phyloP scores from a whole-genome alignment of 2,329 filamentous ascomycete species.

The Cladosporium halotolerans region DNA sequence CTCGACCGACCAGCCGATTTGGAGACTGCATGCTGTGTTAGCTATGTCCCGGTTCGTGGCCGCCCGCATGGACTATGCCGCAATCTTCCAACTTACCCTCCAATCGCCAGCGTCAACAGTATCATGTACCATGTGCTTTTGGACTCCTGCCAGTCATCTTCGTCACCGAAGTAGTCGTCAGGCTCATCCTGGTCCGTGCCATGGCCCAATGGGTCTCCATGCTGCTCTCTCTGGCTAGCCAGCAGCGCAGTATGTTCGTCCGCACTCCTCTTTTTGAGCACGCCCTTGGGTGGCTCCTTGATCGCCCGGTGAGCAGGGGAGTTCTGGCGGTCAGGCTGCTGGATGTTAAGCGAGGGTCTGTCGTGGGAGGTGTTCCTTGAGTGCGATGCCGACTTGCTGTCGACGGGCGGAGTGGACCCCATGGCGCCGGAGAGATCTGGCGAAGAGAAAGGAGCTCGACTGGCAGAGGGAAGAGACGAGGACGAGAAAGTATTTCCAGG shows the following conservation, averaged over 20 bases:
- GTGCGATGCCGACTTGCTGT: slow-evolving; percentile 1
- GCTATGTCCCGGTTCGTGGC: background rate
- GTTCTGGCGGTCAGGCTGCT: slow-evolving; percentile 3
- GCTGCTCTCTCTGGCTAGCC: slow-evolving; percentile 11
- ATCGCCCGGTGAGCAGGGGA: background rate
- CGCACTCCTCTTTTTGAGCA: slow-evolving; percentile 9
- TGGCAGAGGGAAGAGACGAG: background rate
- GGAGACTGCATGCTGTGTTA: slow-evolving; percentile 50
- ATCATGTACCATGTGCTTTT: slow-evolving; percentile 84
- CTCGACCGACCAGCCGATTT: slow-evolving; percentile 94
- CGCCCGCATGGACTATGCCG: background rate
- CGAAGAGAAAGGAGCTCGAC: background rate
- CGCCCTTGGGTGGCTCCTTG: slow-evolving; percentile 1
- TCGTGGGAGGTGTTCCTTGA: slow-evolving; percentile 3
- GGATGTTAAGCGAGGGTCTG: slow-evolving; percentile 6
- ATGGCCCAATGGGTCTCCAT: background rate
- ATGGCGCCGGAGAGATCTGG: background rate
- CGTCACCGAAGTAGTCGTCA: slow-evolving; percentile 7
- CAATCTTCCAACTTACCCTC: slow-evolving; percentile 47
- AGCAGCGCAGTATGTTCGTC: slow-evolving; percentile 13
- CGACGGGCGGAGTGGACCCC: background rate
- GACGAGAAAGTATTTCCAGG: background rate
- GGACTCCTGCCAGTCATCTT: slow-evolving; percentile 27
- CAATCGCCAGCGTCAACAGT: slow-evolving; percentile 77
- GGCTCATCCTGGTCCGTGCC: background rate